Base-by-base conservation (phyloP, 495 filamentous ascomycete species). In the Aspergillus asperescens region DNA sequence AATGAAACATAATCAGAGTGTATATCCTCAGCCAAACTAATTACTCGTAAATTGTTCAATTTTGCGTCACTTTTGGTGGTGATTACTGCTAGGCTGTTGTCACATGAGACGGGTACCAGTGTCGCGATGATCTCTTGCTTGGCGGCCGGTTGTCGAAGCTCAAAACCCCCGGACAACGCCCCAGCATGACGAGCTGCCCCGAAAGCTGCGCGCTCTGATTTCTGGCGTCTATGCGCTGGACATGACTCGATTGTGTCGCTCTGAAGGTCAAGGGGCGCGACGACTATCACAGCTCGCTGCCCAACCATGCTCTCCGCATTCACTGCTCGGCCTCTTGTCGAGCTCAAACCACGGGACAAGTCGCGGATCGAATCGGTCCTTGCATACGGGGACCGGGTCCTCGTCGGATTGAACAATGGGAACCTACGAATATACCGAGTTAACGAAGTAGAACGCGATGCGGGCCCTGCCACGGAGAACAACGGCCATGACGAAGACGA, bases 281-380 rank as follows among this genome's bases (percentile, higher is more conserved):
- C 48, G 23, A 45, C 48, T 16, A 52, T 37, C 25, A 27, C 46
- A 59, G 54, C 54, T 59, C 45, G 54, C 43, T 46, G 46, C 59
- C 37, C 54, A 63, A 48, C 76, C 74, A 98, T 98, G 93, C 84
- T 97, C 70, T 95, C 93, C 73, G 92, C 94, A 68, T 98, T 99
- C 74, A 92, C 85, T 58, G 90, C 93, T 78, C 88, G 88, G 64
- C 87, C 94, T 56, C 87, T 97, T 62, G 85, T 96, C 77, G 93
- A 99, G 85, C 86, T 99, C 55, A 91, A 86, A 72, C 83, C 83
- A 62, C 84, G 89, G 63, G 93, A 97, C 79, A 95, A 91, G 73
- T 94, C 88, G 41, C 88, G 83, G 77, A 96, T 99, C 66, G 92
- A 97, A 69, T 88, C 88, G 5, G 85, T 97, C 50, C 79, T 96